Base-by-base conservation (phyloP, 495 filamentous ascomycete species). In the Elasticomyces elasticus region DNA sequence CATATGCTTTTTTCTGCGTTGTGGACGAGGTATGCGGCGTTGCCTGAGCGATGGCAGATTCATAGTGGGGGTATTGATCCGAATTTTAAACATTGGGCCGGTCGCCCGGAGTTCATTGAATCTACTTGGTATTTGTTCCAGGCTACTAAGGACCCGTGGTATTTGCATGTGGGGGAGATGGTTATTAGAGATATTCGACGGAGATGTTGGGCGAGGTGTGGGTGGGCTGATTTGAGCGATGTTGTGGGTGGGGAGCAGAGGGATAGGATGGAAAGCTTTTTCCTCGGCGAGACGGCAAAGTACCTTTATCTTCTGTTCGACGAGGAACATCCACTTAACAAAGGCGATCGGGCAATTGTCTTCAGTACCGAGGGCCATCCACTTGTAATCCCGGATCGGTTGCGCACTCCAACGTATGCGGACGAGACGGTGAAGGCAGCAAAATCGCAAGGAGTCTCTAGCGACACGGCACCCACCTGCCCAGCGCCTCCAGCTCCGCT, bases 181-280 rank as follows among this genome's bases (percentile, higher is more conserved):
- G 83, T 85, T 0, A 74, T 95, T 54, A 79, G 85, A 37, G 92
- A 98, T 65, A 83, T 98, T 59, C 85, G 86, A 57, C 74, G 87
- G 41, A 79, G 94, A 38, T 98, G 92, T 67, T 94, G 88, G 87
- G 89, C 89, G 1, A 79, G 80, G 48, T 98, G 92, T 63, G 92
- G 92, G 47, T 97, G 89, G 89, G 86, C 92, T 5, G 91, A 91
- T 0, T 74, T 98, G n/a, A 85, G 94, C 61, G 87, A 97, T 69
- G 92, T 98, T 10, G 74, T 84, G 27, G 89, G 78, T 38, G 94
- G 91, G 0, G 86, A 96, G 67, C 82, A 85, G 64, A 41, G 78
- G 62, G 92, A 98, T 64, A 84, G 92, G 17, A 98, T 98, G 92
- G 92, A 98, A 71, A 97, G 92, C 68, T 98, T 98, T 73, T 97